Conservation (phyloP, 192 early-diverging fungal species). For the Podila minutissima region DNA sequence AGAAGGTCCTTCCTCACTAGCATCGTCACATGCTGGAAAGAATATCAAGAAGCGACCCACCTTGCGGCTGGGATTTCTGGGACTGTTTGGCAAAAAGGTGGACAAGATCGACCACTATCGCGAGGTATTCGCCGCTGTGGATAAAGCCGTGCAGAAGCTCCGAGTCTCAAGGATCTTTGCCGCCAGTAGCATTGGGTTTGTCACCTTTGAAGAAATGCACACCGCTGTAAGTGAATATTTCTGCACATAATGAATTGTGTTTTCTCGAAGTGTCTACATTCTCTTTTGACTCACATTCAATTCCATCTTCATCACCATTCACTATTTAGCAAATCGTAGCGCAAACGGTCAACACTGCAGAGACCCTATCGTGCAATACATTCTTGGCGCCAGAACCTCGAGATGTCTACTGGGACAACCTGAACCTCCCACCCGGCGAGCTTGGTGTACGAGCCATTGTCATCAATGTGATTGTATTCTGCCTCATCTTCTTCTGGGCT, state of each 20-base stretch:
- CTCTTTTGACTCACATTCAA: neutral
- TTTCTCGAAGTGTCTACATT: neutral
- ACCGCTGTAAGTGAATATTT: slow-evolving; percentile 62
- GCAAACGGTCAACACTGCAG: slow-evolving; percentile 72
- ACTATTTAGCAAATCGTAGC: slow-evolving; percentile 64
- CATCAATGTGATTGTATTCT: slow-evolving; percentile 64
- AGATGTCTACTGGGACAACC: slow-evolving; percentile 81
- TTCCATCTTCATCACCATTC: neutral
- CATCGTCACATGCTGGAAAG: neutral
- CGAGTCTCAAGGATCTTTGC: slow-evolving; percentile 51
- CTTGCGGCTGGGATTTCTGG: slow-evolving; percentile 55
- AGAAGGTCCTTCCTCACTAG: slow-evolving; percentile 1
- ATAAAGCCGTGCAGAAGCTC: slow-evolving; percentile 63
- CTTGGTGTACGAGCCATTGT: slow-evolving; percentile 60
- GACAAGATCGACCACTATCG: slow-evolving; percentile 76
- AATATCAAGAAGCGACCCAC: slow-evolving; percentile 48
- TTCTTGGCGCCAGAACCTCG: slow-evolving; percentile 78
- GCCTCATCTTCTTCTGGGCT: slow-evolving; percentile 81
- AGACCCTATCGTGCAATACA: slow-evolving; percentile 73
- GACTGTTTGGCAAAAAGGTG: slow-evolving; percentile 62
- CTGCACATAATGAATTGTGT: neutral
- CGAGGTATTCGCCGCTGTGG: slow-evolving; percentile 63
- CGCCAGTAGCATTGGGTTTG: slow-evolving; percentile 77
- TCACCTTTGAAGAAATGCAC: slow-evolving; percentile 77
- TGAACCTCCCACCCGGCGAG: slow-evolving; percentile 68